These are phyloP conservation scores for Trypanosoma vivax DNA, from an alignment of 208 protist species.

Conservation along the genomic window DNA sequence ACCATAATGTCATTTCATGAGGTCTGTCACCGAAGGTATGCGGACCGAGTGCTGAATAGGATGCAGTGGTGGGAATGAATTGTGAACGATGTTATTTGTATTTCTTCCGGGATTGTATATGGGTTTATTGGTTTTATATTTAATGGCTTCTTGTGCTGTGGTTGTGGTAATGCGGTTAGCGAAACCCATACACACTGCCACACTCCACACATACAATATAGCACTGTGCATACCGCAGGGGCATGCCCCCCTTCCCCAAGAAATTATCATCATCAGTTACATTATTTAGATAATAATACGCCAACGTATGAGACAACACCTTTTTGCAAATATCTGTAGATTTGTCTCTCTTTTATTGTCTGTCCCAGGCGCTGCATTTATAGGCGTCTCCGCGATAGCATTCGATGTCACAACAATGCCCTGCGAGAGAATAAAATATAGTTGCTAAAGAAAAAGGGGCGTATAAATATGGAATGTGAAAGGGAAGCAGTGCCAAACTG, in stretches of 20 bases:
- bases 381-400: not conserved
- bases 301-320: not conserved
- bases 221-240: not conserved
- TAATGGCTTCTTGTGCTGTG: no score
- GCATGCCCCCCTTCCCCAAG: not conserved
- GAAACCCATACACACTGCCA: not conserved
- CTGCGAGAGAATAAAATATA: not conserved
- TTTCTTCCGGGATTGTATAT: no score
- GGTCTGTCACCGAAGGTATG: no score
- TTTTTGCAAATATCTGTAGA: not conserved
- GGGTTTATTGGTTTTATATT: no score
- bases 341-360: not conserved
- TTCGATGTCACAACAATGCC: not conserved
- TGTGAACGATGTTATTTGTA: slow-evolving; percentile 1
- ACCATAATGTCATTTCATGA: no score
- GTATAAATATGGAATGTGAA: no score
- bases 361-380: not conserved
- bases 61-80: not conserved
- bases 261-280: not conserved
- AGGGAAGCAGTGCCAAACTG: not conserved
- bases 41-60: not conserved
- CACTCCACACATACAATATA: not conserved
- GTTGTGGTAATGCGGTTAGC: no score
- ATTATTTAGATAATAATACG: not conserved
- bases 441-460: not conserved